phyloP scores from a whole-genome alignment of 2,329 filamentous ascomycete genomes.

The Epichloe brachyelytri region DNA sequence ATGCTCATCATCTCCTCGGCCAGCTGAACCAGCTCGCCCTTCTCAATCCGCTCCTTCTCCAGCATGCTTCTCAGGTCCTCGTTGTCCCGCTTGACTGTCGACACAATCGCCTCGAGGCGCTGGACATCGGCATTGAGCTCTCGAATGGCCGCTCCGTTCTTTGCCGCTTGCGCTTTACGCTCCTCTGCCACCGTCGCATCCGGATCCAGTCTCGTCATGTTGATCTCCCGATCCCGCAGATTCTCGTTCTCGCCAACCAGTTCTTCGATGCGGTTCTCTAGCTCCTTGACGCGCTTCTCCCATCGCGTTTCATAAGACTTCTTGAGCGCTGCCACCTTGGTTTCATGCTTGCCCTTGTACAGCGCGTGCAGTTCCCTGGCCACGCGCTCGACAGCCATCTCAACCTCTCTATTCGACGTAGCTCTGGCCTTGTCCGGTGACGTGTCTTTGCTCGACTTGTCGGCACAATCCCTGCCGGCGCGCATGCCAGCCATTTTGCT shows the following conservation, averaged over 20 bases:
- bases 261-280: slow-evolving; percentile 59
- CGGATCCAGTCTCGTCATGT: slow-evolving; percentile 45
- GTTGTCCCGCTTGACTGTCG: slow-evolving; percentile 58
- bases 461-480: slow-evolving; percentile 38
- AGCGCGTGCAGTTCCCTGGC: slow-evolving; percentile 84
- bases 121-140: slow-evolving; percentile 62
- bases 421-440: slow-evolving; percentile 28
- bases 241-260: slow-evolving; percentile 63
- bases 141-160: slow-evolving; percentile 53
- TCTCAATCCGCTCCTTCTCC: slow-evolving; percentile 66
- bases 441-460: slow-evolving; percentile 10
- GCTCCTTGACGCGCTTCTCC: slow-evolving; percentile 74
- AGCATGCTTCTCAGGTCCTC: slow-evolving; percentile 50
- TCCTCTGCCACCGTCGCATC: slow-evolving; percentile 34
- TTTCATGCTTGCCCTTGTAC: slow-evolving; percentile 96
- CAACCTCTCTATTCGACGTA: slow-evolving; percentile 49
- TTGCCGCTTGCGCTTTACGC: slow-evolving; percentile 43
- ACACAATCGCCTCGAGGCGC: slow-evolving; percentile 60
- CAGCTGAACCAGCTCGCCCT: slow-evolving; percentile 67
- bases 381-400: slow-evolving; percentile 77
- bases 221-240: slow-evolving; percentile 51
- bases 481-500: slow-evolving; percentile 64
- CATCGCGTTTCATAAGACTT: slow-evolving; percentile 74
- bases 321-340: slow-evolving; percentile 83
- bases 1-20: slow-evolving; percentile 77